A percentile compares a stretch with the other conserved stretches of the same genome.
Evolutionary conservation across 306 rosid genomes (phyloP).

Genomic region (Pterocarpus santalinus): DNA sequence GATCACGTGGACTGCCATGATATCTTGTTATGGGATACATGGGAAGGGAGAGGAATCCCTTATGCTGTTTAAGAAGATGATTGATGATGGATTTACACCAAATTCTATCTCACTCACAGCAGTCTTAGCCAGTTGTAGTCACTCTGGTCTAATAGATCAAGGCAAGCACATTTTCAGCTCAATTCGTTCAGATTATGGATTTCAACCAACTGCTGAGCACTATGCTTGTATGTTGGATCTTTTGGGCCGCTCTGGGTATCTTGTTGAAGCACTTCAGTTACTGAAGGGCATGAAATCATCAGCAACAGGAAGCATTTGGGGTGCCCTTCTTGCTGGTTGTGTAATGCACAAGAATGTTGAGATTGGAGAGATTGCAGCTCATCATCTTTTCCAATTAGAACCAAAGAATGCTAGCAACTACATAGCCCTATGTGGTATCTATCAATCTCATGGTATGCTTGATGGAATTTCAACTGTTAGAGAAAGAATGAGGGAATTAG

Average conservation of each 20-base stretch:
- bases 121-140: constrained; percentile 75
- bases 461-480: constrained; percentile 51
- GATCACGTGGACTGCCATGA: constrained; percentile 79
- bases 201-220: constrained; percentile 72
- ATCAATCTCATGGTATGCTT: constrained; percentile 57
- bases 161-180: constrained; percentile 67
- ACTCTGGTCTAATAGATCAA: constrained; percentile 66
- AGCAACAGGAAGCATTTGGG: constrained; percentile 74
- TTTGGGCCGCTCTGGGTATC: constrained; percentile 70
- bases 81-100: constrained; percentile 57
- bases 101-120: constrained; percentile 69
- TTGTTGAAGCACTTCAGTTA: constrained; percentile 65
- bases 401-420: constrained; percentile 75
- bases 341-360: constrained; percentile 69
- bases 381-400: constrained; percentile 68
- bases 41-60: constrained; percentile 76
- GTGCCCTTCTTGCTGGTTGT: constrained; percentile 82
- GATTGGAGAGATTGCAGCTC: constrained; percentile 79
- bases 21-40: constrained; percentile 73
- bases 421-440: constrained; percentile 65
- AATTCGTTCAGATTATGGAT: constrained; percentile 51
- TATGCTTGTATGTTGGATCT: constrained; percentile 81
- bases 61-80: constrained; percentile 61
- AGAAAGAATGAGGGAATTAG: constrained; percentile 63
- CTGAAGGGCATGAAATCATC: constrained; percentile 49